Base-by-base conservation (phyloP, 345 rosid species). In the Populus tremula region DNA sequence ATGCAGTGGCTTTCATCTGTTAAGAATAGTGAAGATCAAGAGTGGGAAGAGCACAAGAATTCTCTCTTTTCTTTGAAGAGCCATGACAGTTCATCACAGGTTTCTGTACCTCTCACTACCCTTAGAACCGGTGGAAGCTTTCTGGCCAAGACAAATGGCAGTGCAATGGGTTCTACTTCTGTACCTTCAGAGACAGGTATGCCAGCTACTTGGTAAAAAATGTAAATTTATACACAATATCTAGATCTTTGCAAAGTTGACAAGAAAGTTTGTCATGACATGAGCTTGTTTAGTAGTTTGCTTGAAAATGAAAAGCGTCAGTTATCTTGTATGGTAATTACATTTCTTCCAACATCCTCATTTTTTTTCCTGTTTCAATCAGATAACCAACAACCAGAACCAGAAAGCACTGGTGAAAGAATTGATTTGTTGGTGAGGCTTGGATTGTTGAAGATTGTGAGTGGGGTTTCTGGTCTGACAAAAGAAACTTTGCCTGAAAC, bases 61-160 rank as follows among this genome's bases (percentile, higher is more conserved):
- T 82, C 80, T 75, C 82, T 91, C 23, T 86, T 89, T 54, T 82
- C 86, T 71, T 53, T 92, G 85, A 73, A 38, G 41, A 81, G 77
- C 41, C 82, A 72, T 64, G 89, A 75, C 66, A 80, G 84, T 81
- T 79, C 90, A n/a, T 88, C 91, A 69, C 78, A 33, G 63, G 88
- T 77, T 62, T 76, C 27, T 20, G 83, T 83, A 23, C 88, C 94
- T 79, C 79, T 91, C 12, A 77, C 91, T 50, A 80, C 85, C n/a
- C 91, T 93, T 6, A 90, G 85, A 87, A 90, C 96, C 1, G 99
- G 98, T 63, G 96, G 98, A 79, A 87, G 86, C 84, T 87, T 89
- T 56, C 70, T 35, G 74, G 79, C 73, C 29, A 79, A 72, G 78
- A 64, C 73, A 54, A 71, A 76, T 78, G 84, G 74, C 68, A 83